These are phyloP conservation scores for Hypoxylon sp. DNA, from an alignment of 2,329 filamentous ascomycete species.

Conservation along the genomic window DNA sequence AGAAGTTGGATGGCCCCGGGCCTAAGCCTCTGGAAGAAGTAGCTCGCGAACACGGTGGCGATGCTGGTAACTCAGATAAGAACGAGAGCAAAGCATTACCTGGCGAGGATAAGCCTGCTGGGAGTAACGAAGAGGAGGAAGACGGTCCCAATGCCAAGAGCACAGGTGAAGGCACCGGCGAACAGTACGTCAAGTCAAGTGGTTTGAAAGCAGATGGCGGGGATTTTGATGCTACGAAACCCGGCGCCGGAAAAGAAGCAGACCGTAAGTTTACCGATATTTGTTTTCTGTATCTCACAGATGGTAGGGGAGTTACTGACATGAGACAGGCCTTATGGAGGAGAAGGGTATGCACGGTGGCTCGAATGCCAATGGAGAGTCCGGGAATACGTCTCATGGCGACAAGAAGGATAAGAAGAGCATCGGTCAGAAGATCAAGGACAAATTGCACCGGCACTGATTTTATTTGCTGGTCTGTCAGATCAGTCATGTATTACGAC, in stretches of 20 bases:
- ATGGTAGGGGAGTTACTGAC: slow-evolving; percentile 18
- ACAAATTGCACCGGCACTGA: slow-evolving; percentile 72
- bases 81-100: slow-evolving; percentile 43
- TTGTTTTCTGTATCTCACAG: background rate
- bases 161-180: slow-evolving; percentile 65
- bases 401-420: slow-evolving; percentile 58
- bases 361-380: slow-evolving; percentile 44
- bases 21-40: slow-evolving; percentile 60
- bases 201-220: slow-evolving; percentile 76
- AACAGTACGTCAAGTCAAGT: slow-evolving; percentile 70
- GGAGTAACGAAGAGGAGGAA: slow-evolving; percentile 49
- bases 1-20: slow-evolving; percentile 60
- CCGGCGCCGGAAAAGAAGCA: slow-evolving; percentile 76
- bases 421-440: slow-evolving; percentile 76
- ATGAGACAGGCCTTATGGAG: slow-evolving; percentile 65
- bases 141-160: slow-evolving; percentile 54
- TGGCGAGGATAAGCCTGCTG: slow-evolving; percentile 53
- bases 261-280: slow-evolving; percentile 68
- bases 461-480: background rate
- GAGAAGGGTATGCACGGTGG: slow-evolving; percentile 63
- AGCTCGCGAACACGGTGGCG: slow-evolving; percentile 51
- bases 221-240: slow-evolving; percentile 74
- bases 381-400: slow-evolving; percentile 39
- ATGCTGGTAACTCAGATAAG: slow-evolving; percentile 45
- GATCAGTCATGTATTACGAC: slow-evolving; percentile 16